phyloP scores from a whole-genome alignment of 2,329 filamentous ascomycete species.

The Westerdykella aurantiaca region DNA sequence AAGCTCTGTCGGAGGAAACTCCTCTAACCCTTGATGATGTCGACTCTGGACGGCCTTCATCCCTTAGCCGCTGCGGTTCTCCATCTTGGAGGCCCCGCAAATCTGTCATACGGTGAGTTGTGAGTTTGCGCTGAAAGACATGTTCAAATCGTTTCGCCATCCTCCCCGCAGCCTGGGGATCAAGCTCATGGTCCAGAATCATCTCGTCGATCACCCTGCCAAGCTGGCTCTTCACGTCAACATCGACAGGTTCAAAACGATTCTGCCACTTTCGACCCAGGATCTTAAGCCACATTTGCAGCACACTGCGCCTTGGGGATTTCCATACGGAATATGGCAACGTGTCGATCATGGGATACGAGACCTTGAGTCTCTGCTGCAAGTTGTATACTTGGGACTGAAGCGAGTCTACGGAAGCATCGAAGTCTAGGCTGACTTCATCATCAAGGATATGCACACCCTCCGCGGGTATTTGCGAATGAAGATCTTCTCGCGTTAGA shows the following conservation, averaged over 20 bases:
- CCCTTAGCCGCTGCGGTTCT: constrained; percentile 11
- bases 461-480: background rate
- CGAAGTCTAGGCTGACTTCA: constrained; percentile 14
- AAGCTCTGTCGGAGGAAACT: background rate
- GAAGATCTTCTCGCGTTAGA: background rate
- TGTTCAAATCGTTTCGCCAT: constrained; percentile 22
- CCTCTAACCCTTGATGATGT: background rate
- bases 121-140: constrained; percentile 7
- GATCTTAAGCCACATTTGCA: constrained; percentile 27
- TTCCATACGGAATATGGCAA: constrained; percentile 23
- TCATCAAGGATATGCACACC: constrained; percentile 14
- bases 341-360: constrained; percentile 21
- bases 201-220: constrained; percentile 19
- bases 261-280: constrained; percentile 19
- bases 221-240: constrained; percentile 8
- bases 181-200: constrained; percentile 19
- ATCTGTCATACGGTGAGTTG: constrained; percentile 6
- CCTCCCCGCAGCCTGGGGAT: constrained; percentile 16
- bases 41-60: constrained; percentile 2
- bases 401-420: constrained; percentile 9
- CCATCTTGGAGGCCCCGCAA: constrained; percentile 14
- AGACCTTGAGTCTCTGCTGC: constrained; percentile 14
- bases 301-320: constrained; percentile 11
- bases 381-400: constrained; percentile 18
- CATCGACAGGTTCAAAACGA: constrained; percentile 13